Conservation (phyloP, 2,329 filamentous ascomycete genomes). For the Xylariomycetidae sp. region DNA sequence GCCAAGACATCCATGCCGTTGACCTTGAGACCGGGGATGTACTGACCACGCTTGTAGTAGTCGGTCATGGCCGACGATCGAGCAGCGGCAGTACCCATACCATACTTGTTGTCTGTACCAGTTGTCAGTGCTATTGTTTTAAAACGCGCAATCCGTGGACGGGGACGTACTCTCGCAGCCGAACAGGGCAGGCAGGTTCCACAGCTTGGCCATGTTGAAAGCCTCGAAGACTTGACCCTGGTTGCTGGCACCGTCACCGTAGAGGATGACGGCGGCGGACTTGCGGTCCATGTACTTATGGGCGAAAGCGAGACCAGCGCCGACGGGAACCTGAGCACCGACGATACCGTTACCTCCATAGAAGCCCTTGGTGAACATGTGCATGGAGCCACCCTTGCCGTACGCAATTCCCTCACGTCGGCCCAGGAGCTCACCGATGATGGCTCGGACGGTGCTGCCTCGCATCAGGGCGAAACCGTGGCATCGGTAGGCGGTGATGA, state of each 20-base stretch:
- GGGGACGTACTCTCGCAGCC: conserved; percentile 85
- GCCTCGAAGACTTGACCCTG: conserved; percentile 99
- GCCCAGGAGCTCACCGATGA: conserved; percentile 93
- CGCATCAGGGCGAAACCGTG: conserved; percentile 98
- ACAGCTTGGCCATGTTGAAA: conserved; percentile 99
- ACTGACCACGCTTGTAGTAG: conserved; percentile 99
- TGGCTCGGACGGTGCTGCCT: conserved; percentile 80
- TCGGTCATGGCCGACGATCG: conserved; percentile 94
- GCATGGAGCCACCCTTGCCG: conserved; percentile 99
- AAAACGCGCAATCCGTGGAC: not conserved
- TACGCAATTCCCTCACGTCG: conserved; percentile 95
- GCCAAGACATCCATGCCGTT: conserved; percentile 99
- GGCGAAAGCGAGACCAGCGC: conserved; percentile 92
- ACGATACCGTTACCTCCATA: conserved; percentile 99
- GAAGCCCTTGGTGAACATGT: conserved; percentile 98
- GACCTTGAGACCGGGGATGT: conserved; percentile 98
- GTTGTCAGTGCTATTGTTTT: too few species aligned
- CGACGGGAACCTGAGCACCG: conserved; percentile 95
- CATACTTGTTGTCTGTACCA: conserved; percentile 99
- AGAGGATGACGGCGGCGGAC: conserved; percentile 82
- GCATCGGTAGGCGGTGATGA: conserved; percentile 98
- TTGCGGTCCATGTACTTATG: conserved; percentile 88
- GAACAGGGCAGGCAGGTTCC: conserved; percentile 92
- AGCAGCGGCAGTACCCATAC: conserved; percentile 95
- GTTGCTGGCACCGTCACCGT: conserved; percentile 97